Evolutionary conservation across 495 filamentous ascomycete species (phyloP).

Genomic region (Polyplosphaeria fusca): DNA sequence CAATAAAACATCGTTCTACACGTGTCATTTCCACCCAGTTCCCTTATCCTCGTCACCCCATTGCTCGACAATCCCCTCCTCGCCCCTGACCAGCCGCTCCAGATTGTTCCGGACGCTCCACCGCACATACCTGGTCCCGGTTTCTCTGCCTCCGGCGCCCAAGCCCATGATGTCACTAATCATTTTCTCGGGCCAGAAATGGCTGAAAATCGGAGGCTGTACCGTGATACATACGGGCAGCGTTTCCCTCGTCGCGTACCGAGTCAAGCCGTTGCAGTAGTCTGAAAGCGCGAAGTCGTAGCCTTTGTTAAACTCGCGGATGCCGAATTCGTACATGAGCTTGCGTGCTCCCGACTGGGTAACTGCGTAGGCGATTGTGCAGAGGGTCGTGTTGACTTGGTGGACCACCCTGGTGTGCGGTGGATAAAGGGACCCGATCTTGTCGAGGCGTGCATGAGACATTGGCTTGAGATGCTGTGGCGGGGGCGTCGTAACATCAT

Average conservation of each 20-base stretch:
- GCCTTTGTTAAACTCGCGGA: constrained; percentile 42
- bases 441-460: constrained; percentile 10
- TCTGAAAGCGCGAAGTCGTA: constrained; percentile 51
- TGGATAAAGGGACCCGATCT: constrained; percentile 16
- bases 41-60: neutral
- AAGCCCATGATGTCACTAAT: constrained; percentile 45
- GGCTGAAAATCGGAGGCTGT: constrained; percentile 48
- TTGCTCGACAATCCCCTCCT: constrained; percentile 12
- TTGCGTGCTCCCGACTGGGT: constrained; percentile 53
- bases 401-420: constrained; percentile 46
- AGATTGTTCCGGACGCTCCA: constrained; percentile 52
- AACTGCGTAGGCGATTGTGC: constrained; percentile 55
- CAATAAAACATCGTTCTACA: too few relatives aligned
- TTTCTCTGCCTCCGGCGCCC: constrained; percentile 36
- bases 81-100: constrained; percentile 28
- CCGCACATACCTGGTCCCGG: constrained; percentile 46
- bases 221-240: constrained; percentile 45
- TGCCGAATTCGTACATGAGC: constrained; percentile 49
- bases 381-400: constrained; percentile 46
- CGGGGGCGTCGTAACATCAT: constrained; percentile 33
- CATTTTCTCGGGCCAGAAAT: constrained; percentile 43
- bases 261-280: constrained; percentile 43
- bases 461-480: constrained; percentile 25
- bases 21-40: too few relatives aligned
- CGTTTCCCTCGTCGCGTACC: constrained; percentile 12